These are phyloP conservation scores for Lizonia empirigonia DNA, from an alignment of 2,329 filamentous ascomycete species.

Conservation along the genomic window DNA sequence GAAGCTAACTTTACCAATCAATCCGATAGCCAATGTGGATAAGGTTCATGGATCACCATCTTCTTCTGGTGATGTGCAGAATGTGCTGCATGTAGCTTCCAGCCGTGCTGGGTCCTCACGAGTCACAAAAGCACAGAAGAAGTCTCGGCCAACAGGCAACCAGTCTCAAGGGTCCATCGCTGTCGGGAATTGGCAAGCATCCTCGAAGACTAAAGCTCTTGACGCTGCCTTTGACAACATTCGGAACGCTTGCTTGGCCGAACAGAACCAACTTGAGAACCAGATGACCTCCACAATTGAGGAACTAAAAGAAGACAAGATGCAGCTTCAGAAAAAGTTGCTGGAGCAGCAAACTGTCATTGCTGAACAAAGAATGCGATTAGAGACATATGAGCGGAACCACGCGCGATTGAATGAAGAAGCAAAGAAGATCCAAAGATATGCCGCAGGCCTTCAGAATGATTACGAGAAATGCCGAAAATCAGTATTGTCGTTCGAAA, in stretches of 20 bases:
- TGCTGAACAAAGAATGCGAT: conserved; percentile 13
- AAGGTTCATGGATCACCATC: too few relatives aligned
- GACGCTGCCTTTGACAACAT: neutral
- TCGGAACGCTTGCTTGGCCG: neutral
- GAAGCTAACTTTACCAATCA: neutral
- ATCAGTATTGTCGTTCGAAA: conserved; percentile 11
- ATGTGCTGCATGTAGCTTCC: neutral
- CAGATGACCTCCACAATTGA: neutral
- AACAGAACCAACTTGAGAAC: neutral
- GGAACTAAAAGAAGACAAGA: conserved; percentile 15
- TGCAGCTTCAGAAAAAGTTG: conserved; percentile 14
- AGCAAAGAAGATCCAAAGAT: conserved; percentile 32
- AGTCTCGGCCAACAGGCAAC: neutral
- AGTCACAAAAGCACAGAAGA: conserved; percentile 20
- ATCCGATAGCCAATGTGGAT: neutral
- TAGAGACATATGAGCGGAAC: conserved; percentile 2
- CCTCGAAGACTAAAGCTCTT: neutral
- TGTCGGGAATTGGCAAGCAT: neutral
- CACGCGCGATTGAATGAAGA: conserved; percentile 19
- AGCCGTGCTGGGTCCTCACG: neutral
- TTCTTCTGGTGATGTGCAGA: neutral
- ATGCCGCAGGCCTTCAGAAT: conserved; percentile 32
- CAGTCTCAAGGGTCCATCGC: neutral
- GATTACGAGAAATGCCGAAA: conserved; percentile 35
- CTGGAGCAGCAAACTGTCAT: conserved; percentile 15